Evolutionary conservation across 305 asterid genomes (phyloP).

Genomic region (Fraxinus baroniana): DNA sequence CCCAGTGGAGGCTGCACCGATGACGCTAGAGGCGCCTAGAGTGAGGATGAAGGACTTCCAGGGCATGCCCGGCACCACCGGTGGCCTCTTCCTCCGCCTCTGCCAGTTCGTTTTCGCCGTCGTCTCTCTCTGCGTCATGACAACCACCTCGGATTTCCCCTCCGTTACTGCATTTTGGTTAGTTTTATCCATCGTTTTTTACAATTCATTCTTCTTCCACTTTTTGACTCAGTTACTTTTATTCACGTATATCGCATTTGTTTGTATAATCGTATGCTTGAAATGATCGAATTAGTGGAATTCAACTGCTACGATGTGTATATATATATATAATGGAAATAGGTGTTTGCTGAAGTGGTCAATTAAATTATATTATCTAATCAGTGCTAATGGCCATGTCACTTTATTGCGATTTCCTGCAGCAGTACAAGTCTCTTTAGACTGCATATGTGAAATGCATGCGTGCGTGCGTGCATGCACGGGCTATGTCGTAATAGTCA

Average conservation of each 20-base stretch:
- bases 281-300: neutral
- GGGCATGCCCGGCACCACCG: constrained; percentile 85
- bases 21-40: constrained; percentile 43
- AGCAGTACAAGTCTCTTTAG: neutral
- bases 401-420: neutral
- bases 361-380: neutral
- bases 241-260: neutral
- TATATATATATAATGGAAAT: neutral
- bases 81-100: constrained; percentile 72
- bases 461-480: neutral
- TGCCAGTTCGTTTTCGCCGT: constrained; percentile 75
- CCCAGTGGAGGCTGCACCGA: constrained; percentile 61
- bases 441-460: neutral
- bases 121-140: constrained; percentile 72
- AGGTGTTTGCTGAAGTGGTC: neutral
- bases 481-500: neutral
- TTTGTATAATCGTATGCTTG: neutral
- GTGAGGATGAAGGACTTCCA: constrained; percentile 73
- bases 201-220: neutral
- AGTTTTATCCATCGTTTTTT: constrained; percentile 6
- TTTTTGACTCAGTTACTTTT: neutral
- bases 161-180: constrained; percentile 89
- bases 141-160: constrained; percentile 84
- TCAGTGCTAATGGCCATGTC: neutral
- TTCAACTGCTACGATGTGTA: neutral